Base-by-base conservation (phyloP, 768 basidiomycete species). In the Coprinopsis sp. region DNA sequence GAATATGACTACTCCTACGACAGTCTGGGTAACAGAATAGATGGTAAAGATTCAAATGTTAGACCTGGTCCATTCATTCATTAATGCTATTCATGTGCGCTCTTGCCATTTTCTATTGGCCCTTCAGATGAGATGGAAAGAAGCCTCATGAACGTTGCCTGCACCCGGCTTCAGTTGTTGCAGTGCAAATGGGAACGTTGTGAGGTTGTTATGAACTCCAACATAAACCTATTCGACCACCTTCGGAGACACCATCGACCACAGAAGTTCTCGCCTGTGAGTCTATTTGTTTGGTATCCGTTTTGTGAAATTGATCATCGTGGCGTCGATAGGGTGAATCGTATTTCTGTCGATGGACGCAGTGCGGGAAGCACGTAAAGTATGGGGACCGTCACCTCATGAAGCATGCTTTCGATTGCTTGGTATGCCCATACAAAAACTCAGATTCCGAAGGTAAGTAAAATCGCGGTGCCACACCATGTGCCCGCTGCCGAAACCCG, bases 171-270 rank as follows among this genome's bases (percentile, higher is more conserved):
- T 44, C 66, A 65, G 44, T 67, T 69, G 51, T 58, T 67, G 34
- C 64, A 60, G 10, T 88, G 85, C 62, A 70, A 67, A 58, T 89
- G 85, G 85, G 63, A 61, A 46, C 67, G 68, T 22, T 89, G 86
- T 61, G 69, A 67, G 48, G 68, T 66, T 33, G 53, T 78, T 12
- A 55, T 85, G 51, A 84, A 81, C 55, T 80, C 79, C 36, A 63
- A 66, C 5, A 65, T 72, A 33, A 70, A 64, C 34, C 59, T 87
- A 41, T 56, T 73, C 29, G 56, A 61, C 16, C 86, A 88, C 67
- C 59, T 82, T 27, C 61, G 62, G 38, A 46, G 53, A 19, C 72
- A 75, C n/a, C 67, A 69, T 42, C 53, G 53, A 33, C 58, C 57
- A 7, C 30, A 33, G 19, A 42, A 30, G 13, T 47, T 38, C 14